These are phyloP conservation scores for Linnemannia exigua DNA, from an alignment of 192 early-diverging fungal genomes.

Conservation along the genomic window DNA sequence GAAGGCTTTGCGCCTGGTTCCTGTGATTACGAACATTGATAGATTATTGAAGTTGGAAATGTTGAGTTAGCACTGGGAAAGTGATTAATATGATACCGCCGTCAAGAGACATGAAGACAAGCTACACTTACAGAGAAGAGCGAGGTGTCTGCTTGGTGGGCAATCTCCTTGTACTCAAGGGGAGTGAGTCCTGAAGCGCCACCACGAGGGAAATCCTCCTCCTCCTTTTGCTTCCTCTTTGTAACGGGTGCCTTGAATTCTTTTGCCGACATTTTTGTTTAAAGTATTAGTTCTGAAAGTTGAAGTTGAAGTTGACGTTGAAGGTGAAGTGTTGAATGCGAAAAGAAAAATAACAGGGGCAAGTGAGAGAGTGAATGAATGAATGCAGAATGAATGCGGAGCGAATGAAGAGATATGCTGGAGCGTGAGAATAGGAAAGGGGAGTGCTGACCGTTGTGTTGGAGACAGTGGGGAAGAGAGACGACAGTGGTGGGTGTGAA, in stretches of 20 bases:
- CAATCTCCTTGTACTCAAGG: conserved; percentile 85
- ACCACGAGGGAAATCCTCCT: conserved; percentile 88
- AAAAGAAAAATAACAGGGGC: neutral
- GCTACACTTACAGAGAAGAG: conserved; percentile 64
- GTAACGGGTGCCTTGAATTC: conserved; percentile 57
- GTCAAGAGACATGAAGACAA: neutral
- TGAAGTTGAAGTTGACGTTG: neutral
- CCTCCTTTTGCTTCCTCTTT: conserved; percentile 58
- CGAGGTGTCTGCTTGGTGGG: conserved; percentile 81
- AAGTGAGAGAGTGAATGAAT: neutral
- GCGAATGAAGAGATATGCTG: neutral
- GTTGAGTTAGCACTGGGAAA: neutral
- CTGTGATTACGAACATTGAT: neutral
- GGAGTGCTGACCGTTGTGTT: neutral
- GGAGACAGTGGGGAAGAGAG: neutral
- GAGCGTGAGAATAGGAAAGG: neutral
- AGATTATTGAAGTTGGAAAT: neutral
- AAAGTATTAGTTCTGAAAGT: neutral
- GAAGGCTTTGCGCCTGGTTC: conserved; percentile 48
- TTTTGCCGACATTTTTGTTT: conserved; percentile 43
- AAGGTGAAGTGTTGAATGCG: neutral
- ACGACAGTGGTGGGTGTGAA: neutral
- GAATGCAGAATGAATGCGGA: neutral
- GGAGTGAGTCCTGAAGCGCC: conserved; percentile 85
- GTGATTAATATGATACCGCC: neutral